phyloP scores from a whole-genome alignment of 345 rosid genomes.

The Brassica nigra region DNA sequence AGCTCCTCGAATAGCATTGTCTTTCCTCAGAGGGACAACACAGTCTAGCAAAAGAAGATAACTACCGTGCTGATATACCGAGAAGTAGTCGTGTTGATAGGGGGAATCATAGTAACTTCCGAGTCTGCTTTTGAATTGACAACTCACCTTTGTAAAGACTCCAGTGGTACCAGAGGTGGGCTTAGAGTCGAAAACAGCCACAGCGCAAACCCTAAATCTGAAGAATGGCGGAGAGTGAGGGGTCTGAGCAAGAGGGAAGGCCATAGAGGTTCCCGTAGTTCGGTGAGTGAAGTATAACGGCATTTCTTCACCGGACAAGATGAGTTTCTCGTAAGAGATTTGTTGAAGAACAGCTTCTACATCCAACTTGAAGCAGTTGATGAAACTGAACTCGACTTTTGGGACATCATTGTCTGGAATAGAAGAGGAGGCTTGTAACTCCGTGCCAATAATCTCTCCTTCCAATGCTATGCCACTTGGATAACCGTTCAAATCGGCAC shows the following conservation, averaged over 20 bases:
- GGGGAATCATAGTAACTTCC: background rate
- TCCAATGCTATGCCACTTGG: background rate
- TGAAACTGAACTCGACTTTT: background rate
- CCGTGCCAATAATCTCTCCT: background rate
- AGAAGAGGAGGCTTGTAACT: background rate
- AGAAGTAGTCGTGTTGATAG: background rate
- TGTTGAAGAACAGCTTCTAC: background rate
- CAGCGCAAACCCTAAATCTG: background rate
- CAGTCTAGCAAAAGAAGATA: background rate
- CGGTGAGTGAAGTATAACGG: background rate
- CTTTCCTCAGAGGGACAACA: background rate
- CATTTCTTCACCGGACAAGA: background rate
- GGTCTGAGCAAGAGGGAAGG: background rate
- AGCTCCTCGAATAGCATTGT: background rate
- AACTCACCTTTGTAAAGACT: background rate
- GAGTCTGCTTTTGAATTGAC: background rate
- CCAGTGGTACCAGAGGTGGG: background rate
- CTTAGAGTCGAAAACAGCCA: background rate
- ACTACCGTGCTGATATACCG: background rate
- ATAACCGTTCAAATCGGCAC: background rate
- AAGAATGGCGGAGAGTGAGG: background rate
- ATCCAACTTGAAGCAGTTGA: background rate
- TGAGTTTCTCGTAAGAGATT: background rate
- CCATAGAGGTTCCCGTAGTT: background rate
- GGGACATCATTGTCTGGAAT: background rate